These are phyloP conservation scores for Fraxinus sp. DNA, from an alignment of 305 asterid genomes.

Conservation along the genomic window DNA sequence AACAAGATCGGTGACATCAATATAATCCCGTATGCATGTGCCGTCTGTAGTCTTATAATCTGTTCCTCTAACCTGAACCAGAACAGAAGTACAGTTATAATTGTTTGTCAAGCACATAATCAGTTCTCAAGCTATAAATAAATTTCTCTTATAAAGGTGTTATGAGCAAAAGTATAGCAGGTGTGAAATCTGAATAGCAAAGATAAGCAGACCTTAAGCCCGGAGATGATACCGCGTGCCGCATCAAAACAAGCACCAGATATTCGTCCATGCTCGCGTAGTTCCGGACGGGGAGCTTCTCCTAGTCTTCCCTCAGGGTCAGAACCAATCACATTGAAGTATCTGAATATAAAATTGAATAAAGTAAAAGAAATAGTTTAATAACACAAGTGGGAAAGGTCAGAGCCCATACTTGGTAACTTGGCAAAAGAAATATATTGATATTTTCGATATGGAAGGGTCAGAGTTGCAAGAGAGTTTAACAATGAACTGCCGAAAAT, in stretches of 20 bases:
- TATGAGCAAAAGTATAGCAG: not conserved
- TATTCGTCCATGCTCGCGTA: conserved; percentile 90
- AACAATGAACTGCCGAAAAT: not conserved
- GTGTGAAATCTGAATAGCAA: not conserved
- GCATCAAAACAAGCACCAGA: conserved; percentile 98
- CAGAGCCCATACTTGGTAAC: not conserved
- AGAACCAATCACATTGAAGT: conserved; percentile 2
- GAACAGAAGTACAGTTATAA: not conserved
- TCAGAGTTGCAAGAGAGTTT: not conserved
- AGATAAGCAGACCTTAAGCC: conserved; percentile 60
- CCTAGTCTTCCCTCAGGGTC: conserved; percentile 2
- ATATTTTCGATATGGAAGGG: not conserved
- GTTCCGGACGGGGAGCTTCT: conserved; percentile 96
- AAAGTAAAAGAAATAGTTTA: not conserved
- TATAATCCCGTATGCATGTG: conserved; percentile 51
- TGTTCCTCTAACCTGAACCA: conserved; percentile 75
- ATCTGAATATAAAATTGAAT: not conserved
- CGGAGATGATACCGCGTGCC: conserved; percentile 85
- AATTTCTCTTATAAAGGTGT: not conserved
- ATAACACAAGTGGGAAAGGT: not conserved
- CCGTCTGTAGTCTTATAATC: conserved; percentile 51
- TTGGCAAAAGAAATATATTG: not conserved
- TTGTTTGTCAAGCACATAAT: not conserved
- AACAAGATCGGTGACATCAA: conserved; percentile 55
- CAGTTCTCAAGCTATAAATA: not conserved